A percentile compares a stretch with the other conserved stretches of the same genome.
Conservation (phyloP, 2,329 filamentous ascomycete genomes). For the Podosphaera fusca region DNA sequence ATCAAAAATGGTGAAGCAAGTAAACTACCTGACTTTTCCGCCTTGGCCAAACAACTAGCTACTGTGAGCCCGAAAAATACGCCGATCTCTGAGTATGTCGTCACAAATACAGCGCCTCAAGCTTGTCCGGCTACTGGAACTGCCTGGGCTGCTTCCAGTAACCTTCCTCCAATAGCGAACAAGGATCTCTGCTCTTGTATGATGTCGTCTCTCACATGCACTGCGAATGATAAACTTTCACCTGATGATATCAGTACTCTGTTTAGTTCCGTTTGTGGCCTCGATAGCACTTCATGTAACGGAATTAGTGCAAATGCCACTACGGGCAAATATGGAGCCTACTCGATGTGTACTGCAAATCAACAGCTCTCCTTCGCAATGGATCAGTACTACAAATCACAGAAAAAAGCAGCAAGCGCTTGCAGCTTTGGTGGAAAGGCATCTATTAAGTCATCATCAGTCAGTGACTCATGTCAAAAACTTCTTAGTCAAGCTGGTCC, state of each 20-base stretch:
- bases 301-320: conserved; percentile 47
- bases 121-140: conserved; percentile 44
- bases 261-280: conserved; percentile 53
- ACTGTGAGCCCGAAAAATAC: conserved; percentile 43
- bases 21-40: conserved; percentile 52
- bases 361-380: conserved; percentile 54
- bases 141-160: conserved; percentile 46
- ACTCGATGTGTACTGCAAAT: conserved; percentile 49
- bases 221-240: conserved; percentile 33
- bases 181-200: conserved; percentile 66
- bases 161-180: conserved; percentile 67
- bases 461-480: conserved; percentile 29
- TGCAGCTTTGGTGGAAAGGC: conserved; percentile 54
- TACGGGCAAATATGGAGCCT: conserved; percentile 49
- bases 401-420: conserved; percentile 29
- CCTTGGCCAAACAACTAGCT: conserved; percentile 46
- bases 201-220: conserved; percentile 49
- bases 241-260: conserved; percentile 37
- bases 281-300: conserved; percentile 30
- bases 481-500: conserved; percentile 40
- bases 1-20: conserved; percentile 34
- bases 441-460: conserved; percentile 23
- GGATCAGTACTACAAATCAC: conserved; percentile 44
- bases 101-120: conserved; percentile 44
- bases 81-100: conserved; percentile 42